Base-by-base conservation (phyloP, 495 filamentous ascomycete genomes). In the Delitschia confertaspora region DNA sequence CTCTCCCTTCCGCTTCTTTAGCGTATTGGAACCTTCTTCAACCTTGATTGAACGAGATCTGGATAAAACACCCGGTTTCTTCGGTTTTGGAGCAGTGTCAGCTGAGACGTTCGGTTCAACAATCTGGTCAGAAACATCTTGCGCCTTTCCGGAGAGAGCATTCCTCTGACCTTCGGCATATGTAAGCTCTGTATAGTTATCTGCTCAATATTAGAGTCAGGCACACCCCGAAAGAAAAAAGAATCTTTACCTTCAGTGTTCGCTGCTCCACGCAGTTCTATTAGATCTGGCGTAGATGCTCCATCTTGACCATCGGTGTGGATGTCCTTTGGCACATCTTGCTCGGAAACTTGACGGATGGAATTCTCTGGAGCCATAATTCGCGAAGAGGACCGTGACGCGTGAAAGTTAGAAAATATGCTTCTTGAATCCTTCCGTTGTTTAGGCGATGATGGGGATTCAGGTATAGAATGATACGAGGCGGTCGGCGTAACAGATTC, bases 381-480 rank as follows among this genome's bases (percentile, higher is more conserved):
- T 27, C 60, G 60, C 19, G 59, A 69, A 0, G 74, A 76, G 7
- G 71, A 69, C 38, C 72, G 77, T 0, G 73, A 68, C 17, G 72
- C 71, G 44, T 72, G 73, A 42, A 75, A 60, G 37, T 67, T 76
- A 17, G 72, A 64, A 45, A 79, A 79, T 32, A 78, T 72, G 40
- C 64, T 70, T 6, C 74, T 76, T 4, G 65, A 58, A 42, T 76
- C 74, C 42, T 72, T 59, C 13, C 59, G 53, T 42, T 73, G 73
- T 49, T 68, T 74, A 2, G 66, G 57, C 13, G 64, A 62, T 8
- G 65, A 61, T 3, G 71, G 68, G 6, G 70, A 74, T 6, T 72
- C 64, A 25, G 73, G 72, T 43, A 71, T 64, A 52, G 69, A 66
- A 24, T 73, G 72, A 37, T 75, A 70, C 14, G 75, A 67, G 10